Evolutionary conservation across 169 alveolate genomes (phyloP), one percentile per base, ranked within the genome.

Genomic region (Ichthyophthirius multifiliis): DNA sequence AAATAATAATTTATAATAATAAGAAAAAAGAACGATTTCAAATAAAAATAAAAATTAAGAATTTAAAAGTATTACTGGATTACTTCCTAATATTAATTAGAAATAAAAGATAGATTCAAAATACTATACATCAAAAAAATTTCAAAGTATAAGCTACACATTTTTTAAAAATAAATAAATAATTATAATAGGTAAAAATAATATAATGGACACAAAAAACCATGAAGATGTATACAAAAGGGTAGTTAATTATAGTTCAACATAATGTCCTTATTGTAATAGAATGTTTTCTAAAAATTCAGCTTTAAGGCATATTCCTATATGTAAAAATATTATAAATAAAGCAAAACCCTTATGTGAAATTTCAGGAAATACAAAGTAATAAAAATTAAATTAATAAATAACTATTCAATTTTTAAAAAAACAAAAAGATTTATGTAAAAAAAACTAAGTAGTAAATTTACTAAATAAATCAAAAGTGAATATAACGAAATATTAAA

Each of bases 291-390:
- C 87, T 2, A 78, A 82, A 15, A 64, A 39, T 48, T 88, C 93
- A 20, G 88, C 90, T 75, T 77, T 76, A n/a, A 83, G 93, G 45
- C 93, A 88, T 35, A 73, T 88, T 5, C 90, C 90, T 5, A 88
- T 88, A 13, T 88, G 93, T 39, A 81, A 55, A 48, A 81, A 47
- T 41, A 39, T 81, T 0, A 0, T 55, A 20, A 67, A 67, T 67
- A 67, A 18, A 67, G 64, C 77, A 16, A 35, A 67, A 41, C 48
- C 62, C 46, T 39, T 37, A 9, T n/a, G 18, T 4, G 71, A 55
- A 27, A 55, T 55, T 16, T 13, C 71, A 4, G 31, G 71, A 55
- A 55, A 55, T 7, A 55, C 71, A 16, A 55, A 39, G 71, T 55
- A 27, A 27, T 20, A 2, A 27, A 7, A 15, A 13, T 1, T 15